Evolutionary conservation across 2,329 filamentous ascomycete genomes (phyloP), one percentile per base, ranked within the genome.

Genomic region (Dactylellina drechsleri): DNA sequence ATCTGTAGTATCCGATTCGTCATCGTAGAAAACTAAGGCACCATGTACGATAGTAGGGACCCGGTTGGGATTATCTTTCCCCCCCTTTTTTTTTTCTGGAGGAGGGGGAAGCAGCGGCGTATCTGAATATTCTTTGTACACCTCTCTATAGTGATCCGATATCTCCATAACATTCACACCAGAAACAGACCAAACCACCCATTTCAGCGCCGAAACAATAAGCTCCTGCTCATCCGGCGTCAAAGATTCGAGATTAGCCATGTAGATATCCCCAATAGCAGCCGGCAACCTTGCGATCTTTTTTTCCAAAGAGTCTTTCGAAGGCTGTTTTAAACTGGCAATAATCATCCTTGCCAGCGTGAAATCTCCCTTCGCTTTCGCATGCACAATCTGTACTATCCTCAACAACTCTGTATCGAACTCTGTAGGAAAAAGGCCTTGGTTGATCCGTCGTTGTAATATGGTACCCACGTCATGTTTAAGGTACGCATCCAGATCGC

Each of bases 311-410:
- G 61, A 20, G n/a, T 66, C 49, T 15, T 61, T 73, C 5, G 68
- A 73, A 4, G 68, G 68, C 10, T 73, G 68, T 36, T 73, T 54
- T 2, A 73, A 45, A 40, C 26, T 73, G 1, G 61, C 61, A 12
- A 73, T 54, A 45, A 73, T 66, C 20, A 73, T 52, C 36, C 65
- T 66, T 4, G 68, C 61, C 18, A 73, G 26, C 13, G 68, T 73
- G 49, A 73, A 73, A 31, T 73, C 68, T 10, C 68, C 68, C n/a
- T 66, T 73, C 1, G 61, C 61, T 57, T 73, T 73, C 3, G 43
- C 5, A 26, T 66, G 68, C 15, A 73, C 52, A 7, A 73, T 66
- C 7, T 52, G 49, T 10, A 66, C 68, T 18, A 73, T 62, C 15
- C 68, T 40, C 15, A 23, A 13, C n/a, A 73, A n/a, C 15, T 73